Evolutionary conservation across 208 protist genomes (phyloP), one percentile per base, ranked within the genome.

Genomic region (Trypanosoma grayi): DNA sequence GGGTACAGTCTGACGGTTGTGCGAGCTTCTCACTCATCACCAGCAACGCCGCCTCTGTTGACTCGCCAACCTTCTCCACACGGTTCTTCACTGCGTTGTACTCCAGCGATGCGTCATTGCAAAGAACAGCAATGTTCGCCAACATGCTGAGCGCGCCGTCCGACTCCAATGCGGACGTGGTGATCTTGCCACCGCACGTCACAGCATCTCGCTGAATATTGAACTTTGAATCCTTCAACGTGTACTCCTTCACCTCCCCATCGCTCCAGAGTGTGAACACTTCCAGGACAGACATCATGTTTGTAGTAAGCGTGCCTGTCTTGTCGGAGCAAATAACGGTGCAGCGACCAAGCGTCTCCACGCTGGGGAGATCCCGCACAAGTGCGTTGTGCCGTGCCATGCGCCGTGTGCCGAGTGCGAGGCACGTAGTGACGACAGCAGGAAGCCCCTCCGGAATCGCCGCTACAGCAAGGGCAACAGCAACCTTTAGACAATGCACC

Each of bases 251-350:
- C 2, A 72, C 2, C 0, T 36, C 58, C 5, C 36, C 46, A 27
- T 63, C 18, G 0, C 41, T 2, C 1, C 70, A 44, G 9, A 86
- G 18, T 1, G 87, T 93, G 27, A 75, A 68, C 4, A 93, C 67
- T 18, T 90, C 51, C 16, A 75, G 27, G 10, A 98, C 95, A 14
- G 92, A 90, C 98, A 99, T 99, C 72, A 97, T 89, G 72, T 99
- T 99, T 13, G 92, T 98, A 10, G 98, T 99, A 31, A 99, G 82
- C 0, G 98, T 99, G 11, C 98, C 98, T 4, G 98, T 99, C 77
- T 99, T 99, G 78, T 99, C 98, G 7, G 90, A 98, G 81, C 98
- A 99, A 67, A 99, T 99, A 10, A 99, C 92, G 20, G 95, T 97
- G 60, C 92, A 98, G 47, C 94, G 93, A 22, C 98, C 98, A 11